Evolutionary conservation across 208 protist genomes (phyloP), one percentile per base, ranked within the genome.

Genomic region (Paratrypanosoma confusum): DNA sequence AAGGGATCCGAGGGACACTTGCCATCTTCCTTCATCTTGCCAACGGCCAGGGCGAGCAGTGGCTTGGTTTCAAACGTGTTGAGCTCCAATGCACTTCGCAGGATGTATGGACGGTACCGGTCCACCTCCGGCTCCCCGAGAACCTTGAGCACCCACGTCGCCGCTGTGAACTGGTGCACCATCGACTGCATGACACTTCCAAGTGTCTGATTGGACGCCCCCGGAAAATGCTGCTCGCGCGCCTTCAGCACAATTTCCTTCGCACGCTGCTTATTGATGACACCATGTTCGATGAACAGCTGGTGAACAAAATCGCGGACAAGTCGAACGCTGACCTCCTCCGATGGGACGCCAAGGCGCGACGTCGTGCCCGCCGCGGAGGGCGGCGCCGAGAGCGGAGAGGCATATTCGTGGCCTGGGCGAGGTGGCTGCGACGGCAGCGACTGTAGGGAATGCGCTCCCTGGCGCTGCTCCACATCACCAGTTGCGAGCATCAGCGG

Each of bases 251-350:
- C 70, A 21, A 89, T 27, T 37, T 86, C 69, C 52, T 93, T 93
- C 17, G 76, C 74, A 2, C 74, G 69, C 44, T 74, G 49, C 40
- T 90, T 90, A 43, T 86, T 87, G 20, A 93, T 32, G 16, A 93
- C 84, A 24, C 80, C 80, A 39, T 88, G 62, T 45, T 89, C 73
- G 3, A 60, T 39, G 54, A 93, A 93, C 1, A 93, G 39, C 40
- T 54, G 45, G 6, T 65, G 71, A 42, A 90, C 83, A 54, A 70
- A 74, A 14, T 62, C 52, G 8, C 68, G 48, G 33, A 89, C 81
- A 0, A 74, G 68, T 1, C 57, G 57, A 3, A 84, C 25, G 8
- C 70, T 64, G 31, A 58, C 52, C 3, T 86, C 81, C 6, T 8
- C 36, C 13, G 36, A n/a, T n/a, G n/a, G n/a, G n/a, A n/a, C n/a